Conservation (phyloP, 1,284 basidiomycete genomes). For the Boletus semigastroideus region DNA sequence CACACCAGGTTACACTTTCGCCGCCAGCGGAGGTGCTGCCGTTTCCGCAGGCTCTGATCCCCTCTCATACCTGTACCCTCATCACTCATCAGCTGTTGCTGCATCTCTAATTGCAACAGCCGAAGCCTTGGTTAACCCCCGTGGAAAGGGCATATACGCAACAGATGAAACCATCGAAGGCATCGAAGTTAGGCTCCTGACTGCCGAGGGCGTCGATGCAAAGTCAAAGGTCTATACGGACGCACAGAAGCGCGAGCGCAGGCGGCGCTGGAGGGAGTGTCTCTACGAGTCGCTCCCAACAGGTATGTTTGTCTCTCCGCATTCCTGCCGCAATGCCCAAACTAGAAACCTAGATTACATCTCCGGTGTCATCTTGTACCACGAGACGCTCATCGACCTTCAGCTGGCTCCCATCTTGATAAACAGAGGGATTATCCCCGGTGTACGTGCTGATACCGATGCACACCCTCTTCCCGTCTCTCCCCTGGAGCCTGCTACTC, state of each 20-base stretch:
- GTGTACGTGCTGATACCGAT: constrained; percentile 52
- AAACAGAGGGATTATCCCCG: constrained; percentile 47
- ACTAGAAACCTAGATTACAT: constrained; percentile 40
- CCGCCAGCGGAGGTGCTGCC: constrained; percentile 6
- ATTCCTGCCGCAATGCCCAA: not conserved
- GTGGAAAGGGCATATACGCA: constrained; percentile 53
- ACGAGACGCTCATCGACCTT: constrained; percentile 49
- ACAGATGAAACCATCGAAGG: constrained; percentile 51
- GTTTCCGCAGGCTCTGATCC: constrained; percentile 8
- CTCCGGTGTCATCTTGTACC: constrained; percentile 50
- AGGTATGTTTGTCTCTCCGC: constrained; percentile 28
- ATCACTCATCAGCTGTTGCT: constrained; percentile 42
- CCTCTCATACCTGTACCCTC: constrained; percentile 38
- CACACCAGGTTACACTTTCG: constrained; percentile 28
- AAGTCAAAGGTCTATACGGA: constrained; percentile 31
- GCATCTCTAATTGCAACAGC: constrained; percentile 44
- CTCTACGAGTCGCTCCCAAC: constrained; percentile 44
- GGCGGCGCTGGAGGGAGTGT: constrained; percentile 45
- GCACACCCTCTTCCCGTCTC: constrained; percentile 46
- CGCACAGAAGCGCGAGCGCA: constrained; percentile 39
- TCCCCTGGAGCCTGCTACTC: constrained; percentile 46
- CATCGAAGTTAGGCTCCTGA: constrained; percentile 42
- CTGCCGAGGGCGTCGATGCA: constrained; percentile 32
- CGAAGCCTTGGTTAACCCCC: constrained; percentile 43
- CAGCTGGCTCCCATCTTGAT: constrained; percentile 43